These are phyloP conservation scores for Blastocystis sp. DNA, from an alignment of 352 stramenopile species.

Conservation along the genomic window DNA sequence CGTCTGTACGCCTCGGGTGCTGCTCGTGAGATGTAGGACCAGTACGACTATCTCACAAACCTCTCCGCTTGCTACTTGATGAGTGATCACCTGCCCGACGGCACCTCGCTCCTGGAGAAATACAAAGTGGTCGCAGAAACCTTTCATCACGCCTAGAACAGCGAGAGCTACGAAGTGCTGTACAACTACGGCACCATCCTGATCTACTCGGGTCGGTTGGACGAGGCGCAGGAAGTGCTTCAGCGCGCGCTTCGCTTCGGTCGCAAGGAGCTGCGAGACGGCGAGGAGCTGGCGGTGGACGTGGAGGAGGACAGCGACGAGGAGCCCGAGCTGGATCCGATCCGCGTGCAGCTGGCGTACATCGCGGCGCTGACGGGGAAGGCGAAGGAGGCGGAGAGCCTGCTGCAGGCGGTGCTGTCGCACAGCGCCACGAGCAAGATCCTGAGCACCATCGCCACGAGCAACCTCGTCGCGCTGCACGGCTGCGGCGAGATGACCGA, in stretches of 20 bases:
- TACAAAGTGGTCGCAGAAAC: not conserved
- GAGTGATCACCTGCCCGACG: conserved; percentile 18
- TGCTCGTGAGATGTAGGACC: not conserved
- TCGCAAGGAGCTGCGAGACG: conserved; percentile 36
- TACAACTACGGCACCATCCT: conserved; percentile 66
- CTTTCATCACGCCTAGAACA: not conserved
- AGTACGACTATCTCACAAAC: conserved; percentile 65
- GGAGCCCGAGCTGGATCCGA: conserved; percentile 51
- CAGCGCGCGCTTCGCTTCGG: conserved; percentile 27
- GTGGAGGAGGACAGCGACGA: conserved; percentile 10
- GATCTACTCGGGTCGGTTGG: conserved; percentile 18
- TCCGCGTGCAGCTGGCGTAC: conserved; percentile 58
- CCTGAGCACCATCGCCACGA: conserved; percentile 22
- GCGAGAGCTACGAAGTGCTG: conserved; percentile 59
- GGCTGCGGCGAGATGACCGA: conserved; percentile 21
- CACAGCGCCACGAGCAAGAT: conserved; percentile 37
- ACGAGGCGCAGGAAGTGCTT: conserved; percentile 10
- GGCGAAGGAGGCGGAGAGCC: not conserved
- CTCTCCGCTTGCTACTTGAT: conserved; percentile 40
- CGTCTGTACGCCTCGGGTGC: not conserved
- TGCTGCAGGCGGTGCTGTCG: conserved; percentile 7
- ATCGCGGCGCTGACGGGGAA: not conserved
- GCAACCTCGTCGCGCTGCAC: conserved; percentile 32
- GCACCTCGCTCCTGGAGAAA: conserved; percentile 45
- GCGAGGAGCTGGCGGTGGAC: conserved; percentile 30